Evolutionary conservation across 148 eudicot genomes (phyloP).

Genomic region (Pouteria glomerata): DNA sequence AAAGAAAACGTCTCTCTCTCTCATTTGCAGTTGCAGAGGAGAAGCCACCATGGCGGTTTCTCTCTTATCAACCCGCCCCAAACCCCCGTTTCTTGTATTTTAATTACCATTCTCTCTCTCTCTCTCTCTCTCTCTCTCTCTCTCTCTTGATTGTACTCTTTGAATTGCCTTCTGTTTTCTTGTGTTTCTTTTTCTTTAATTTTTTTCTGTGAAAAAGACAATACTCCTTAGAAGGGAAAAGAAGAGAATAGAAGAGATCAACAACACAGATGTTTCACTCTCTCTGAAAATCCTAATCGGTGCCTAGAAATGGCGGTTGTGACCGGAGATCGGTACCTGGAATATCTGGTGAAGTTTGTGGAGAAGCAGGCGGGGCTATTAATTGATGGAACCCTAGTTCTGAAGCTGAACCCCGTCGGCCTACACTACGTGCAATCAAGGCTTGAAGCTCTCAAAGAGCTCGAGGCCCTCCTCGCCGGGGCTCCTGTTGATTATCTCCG

Average conservation of each 20-base stretch:
- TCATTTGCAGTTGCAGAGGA: neutral
- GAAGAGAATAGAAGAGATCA: no score
- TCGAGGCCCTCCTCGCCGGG: slow-evolving; percentile 63
- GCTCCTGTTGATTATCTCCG: slow-evolving; percentile 95
- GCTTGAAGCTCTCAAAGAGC: slow-evolving; percentile 71
- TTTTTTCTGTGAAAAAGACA: no score
- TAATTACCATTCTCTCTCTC: neutral
- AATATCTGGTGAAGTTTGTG: slow-evolving; percentile 74
- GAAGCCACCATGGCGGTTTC: slow-evolving; percentile 11
- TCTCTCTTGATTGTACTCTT: neutral
- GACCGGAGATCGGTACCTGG: slow-evolving; percentile 83
- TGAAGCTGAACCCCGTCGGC: slow-evolving; percentile 79
- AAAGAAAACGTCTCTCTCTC: neutral
- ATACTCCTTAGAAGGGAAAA: no score
- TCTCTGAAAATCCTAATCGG: neutral
- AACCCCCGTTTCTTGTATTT: slow-evolving; percentile 14
- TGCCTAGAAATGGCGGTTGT: slow-evolving; percentile 55
- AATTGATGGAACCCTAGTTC: slow-evolving; percentile 57
- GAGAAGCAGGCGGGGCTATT: slow-evolving; percentile 49
- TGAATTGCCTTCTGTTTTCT: neutral
- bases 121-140: neutral
- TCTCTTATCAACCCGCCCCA: slow-evolving; percentile 21
- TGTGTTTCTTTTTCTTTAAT: neutral
- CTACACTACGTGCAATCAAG: slow-evolving; percentile 83
- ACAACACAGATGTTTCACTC: neutral